Conservation (phyloP, 352 stramenopile species). For the Phytophthora sp. region DNA sequence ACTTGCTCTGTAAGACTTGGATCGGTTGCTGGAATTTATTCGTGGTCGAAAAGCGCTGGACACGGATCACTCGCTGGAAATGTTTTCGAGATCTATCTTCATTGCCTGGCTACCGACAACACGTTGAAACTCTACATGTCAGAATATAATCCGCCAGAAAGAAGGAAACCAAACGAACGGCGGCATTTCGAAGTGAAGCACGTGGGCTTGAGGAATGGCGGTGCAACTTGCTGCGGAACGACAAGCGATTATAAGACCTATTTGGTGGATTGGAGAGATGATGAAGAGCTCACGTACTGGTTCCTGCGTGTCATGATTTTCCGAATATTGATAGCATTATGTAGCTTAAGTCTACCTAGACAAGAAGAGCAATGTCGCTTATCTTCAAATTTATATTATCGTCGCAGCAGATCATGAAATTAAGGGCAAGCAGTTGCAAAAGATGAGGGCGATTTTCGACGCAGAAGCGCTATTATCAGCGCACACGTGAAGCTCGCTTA, state of each 20-base stretch:
- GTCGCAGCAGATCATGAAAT: constrained; percentile 11
- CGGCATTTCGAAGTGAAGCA: constrained; percentile 9
- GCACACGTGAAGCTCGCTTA: too few species aligned
- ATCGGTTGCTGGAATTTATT: background rate
- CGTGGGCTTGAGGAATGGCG: constrained; percentile 5
- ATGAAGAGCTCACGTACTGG: constrained; percentile 20
- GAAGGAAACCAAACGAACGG: constrained; percentile 9
- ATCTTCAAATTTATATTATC: constrained; percentile 24
- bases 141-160: constrained; percentile 15
- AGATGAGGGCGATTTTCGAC: too few species aligned
- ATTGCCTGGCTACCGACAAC: constrained; percentile 20
- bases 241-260: constrained; percentile 6
- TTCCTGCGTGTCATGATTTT: constrained; percentile 27
- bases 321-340: constrained; percentile 27
- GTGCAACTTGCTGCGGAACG: constrained; percentile 23
- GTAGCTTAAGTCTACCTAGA: constrained; percentile 15
- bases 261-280: constrained; percentile 16
- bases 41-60: constrained; percentile 1
- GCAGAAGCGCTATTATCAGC: too few species aligned
- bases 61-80: constrained; percentile 15
- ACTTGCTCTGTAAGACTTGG: constrained; percentile 1
- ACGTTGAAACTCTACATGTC: constrained; percentile 10
- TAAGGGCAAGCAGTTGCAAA: constrained; percentile 12
- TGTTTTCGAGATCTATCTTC: constrained; percentile 21
- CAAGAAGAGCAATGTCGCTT: constrained; percentile 15